Conservation (phyloP, 352 stramenopile genomes). For the Phytophthora citrophthora region DNA sequence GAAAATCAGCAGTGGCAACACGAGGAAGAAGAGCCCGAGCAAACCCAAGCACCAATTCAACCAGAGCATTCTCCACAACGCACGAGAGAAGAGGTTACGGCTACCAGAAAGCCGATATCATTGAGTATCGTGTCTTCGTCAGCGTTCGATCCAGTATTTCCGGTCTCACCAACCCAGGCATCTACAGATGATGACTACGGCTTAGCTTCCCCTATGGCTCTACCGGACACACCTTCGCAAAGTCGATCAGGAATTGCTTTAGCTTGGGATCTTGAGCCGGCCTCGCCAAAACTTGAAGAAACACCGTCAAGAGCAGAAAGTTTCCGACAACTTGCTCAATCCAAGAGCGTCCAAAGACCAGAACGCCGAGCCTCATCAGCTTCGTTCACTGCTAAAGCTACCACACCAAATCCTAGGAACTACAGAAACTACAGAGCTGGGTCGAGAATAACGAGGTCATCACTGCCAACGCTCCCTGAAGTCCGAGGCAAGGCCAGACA, state of each 20-base stretch:
- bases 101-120: slow-evolving; percentile 16
- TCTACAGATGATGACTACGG: slow-evolving; percentile 59
- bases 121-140: slow-evolving; percentile 54
- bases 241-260: slow-evolving; percentile 17
- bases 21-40: slow-evolving; percentile 26
- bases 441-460: slow-evolving; percentile 20
- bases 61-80: slow-evolving; percentile 33
- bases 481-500: slow-evolving; percentile 67
- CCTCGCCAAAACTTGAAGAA: slow-evolving; percentile 25
- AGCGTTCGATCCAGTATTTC: slow-evolving; percentile 45
- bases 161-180: slow-evolving; percentile 39
- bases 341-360: slow-evolving; percentile 32
- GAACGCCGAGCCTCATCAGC: slow-evolving; percentile 17
- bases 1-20: slow-evolving; percentile 57
- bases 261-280: slow-evolving; percentile 32
- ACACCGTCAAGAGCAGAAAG: slow-evolving; percentile 10
- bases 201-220: slow-evolving; percentile 64
- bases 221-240: slow-evolving; percentile 52
- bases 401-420: slow-evolving; percentile 32
- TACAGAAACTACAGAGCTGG: slow-evolving; percentile 23
- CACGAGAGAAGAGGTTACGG: slow-evolving; percentile 2
- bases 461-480: slow-evolving; percentile 30
- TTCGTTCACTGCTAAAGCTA: slow-evolving; percentile 13
- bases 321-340: slow-evolving; percentile 13
- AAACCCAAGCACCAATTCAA: slow-evolving; percentile 1